Base-by-base conservation (phyloP, 2,329 filamentous ascomycete species). In the Thielaviopsis populi region DNA sequence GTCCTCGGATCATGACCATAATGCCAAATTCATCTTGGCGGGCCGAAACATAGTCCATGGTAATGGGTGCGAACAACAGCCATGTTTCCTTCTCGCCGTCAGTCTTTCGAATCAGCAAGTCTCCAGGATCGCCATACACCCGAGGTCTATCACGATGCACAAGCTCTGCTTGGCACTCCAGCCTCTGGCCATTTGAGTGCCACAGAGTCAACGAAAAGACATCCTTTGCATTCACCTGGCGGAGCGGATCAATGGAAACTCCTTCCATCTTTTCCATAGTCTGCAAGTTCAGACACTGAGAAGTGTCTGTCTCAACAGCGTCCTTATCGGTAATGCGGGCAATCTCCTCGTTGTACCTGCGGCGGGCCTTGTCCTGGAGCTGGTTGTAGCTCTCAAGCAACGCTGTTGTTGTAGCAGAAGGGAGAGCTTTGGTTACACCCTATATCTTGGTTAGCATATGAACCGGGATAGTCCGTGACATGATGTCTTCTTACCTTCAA, bases 61-160 rank as follows among this genome's bases (percentile, higher is more conserved):
- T 79, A n/a, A 96, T 79, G 0, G 94, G 92, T n/a, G 91, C 88
- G 70, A 99, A 96, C 0, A 99, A 80, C 3, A 99, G 80, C 84
- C 90, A 97, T 33, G 79, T 77, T 62, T 84, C 83, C 15, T 87
- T 84, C 5, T 81, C 80, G 62, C 83, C 81, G 54, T 91, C 90
- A n/a, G 91, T 84, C 73, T 97, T 91, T 68, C 92, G 91, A 64
- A 99, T 87, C 24, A 99, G 81, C n/a, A 99, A 73, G 72, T 99
- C 94, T 6, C 92, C 91, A 59, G 82, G 77, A 67, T 86, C 82
- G 2, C 82, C 81, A 42, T 81, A 79, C 59, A 83, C 81, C n/a
- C 81, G 78, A 27, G 84, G 79, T 69, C 89, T 89, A 71, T 97
- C 92, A 70, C 94, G 84, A 68, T 92, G 82, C 15, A 97, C 80